phyloP scores from a whole-genome alignment of 768 basidiomycete genomes.

The Coprinopsis marcescibilis region DNA sequence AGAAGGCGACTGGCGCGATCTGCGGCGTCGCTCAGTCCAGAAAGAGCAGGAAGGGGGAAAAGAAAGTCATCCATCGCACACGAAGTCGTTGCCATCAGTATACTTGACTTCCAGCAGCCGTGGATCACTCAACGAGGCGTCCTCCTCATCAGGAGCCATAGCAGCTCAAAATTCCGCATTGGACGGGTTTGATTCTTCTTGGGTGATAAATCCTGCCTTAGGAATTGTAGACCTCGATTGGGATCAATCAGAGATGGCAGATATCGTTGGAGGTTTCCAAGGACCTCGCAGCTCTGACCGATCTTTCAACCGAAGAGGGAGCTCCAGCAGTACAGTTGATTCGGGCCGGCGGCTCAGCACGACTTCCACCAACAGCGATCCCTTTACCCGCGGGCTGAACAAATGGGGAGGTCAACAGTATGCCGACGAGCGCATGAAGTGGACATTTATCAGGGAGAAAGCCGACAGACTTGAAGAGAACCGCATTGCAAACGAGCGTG shows the following conservation, averaged over 20 bases:
- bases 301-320: conserved; percentile 19
- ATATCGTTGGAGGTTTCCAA: conserved; percentile 19
- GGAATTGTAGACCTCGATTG: conserved; percentile 17
- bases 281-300: conserved; percentile 14
- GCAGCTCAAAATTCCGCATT: conserved; percentile 13
- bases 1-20: conserved; percentile 50
- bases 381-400: conserved; percentile 34
- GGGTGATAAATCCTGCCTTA: conserved; percentile 19
- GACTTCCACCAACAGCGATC: conserved; percentile 35
- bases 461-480: conserved; percentile 25
- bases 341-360: conserved; percentile 36
- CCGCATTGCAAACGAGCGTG: conserved; percentile 11
- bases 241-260: conserved; percentile 22
- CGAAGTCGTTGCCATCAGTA: too few species aligned
- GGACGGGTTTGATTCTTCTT: conserved; percentile 40
- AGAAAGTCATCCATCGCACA: not conserved
- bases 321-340: conserved; percentile 16
- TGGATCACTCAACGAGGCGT: too few species aligned
- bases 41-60: conserved; percentile 5
- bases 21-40: conserved; percentile 36
- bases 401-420: conserved; percentile 45
- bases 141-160: not conserved
- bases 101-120: too few species aligned
- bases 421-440: conserved; percentile 37
- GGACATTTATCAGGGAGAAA: conserved; percentile 56